Percentiles rank a stretch among this genome's conserved stretches.
Conservation (phyloP, 768 basidiomycete genomes). For the Boletus tomentosulus region DNA sequence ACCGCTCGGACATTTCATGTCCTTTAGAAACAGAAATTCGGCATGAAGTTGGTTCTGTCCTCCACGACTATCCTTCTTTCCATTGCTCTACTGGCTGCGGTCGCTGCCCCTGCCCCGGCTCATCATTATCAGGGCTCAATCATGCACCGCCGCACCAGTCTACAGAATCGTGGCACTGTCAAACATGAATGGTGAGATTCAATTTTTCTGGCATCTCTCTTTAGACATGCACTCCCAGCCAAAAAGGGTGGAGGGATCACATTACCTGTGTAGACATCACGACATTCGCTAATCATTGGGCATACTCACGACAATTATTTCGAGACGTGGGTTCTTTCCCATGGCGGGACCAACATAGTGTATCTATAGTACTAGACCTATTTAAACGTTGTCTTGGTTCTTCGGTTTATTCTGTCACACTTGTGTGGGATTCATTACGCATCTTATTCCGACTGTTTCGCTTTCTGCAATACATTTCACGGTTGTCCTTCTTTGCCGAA, state of each 20-base stretch:
- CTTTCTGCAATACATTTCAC: too few relatives aligned
- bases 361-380: neutral
- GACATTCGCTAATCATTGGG: neutral
- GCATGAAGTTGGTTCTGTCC: slow-evolving; percentile 7
- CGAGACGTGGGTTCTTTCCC: neutral
- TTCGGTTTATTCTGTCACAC: too few relatives aligned
- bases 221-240: neutral
- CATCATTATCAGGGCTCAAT: neutral
- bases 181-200: neutral
- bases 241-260: neutral
- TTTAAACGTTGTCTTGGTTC: neutral
- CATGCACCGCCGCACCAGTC: neutral
- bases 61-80: slow-evolving; percentile 1
- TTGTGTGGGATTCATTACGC: neutral
- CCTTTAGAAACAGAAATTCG: neutral
- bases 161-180: neutral
- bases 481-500: too few relatives aligned
- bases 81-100: neutral
- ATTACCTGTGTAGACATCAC: neutral
- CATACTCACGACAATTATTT: neutral
- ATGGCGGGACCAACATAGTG: neutral
- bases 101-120: slow-evolving; percentile 1
- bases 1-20: neutral
- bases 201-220: neutral
- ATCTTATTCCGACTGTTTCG: neutral